phyloP scores from a whole-genome alignment of 768 basidiomycete species.

The Pholiota microspora region DNA sequence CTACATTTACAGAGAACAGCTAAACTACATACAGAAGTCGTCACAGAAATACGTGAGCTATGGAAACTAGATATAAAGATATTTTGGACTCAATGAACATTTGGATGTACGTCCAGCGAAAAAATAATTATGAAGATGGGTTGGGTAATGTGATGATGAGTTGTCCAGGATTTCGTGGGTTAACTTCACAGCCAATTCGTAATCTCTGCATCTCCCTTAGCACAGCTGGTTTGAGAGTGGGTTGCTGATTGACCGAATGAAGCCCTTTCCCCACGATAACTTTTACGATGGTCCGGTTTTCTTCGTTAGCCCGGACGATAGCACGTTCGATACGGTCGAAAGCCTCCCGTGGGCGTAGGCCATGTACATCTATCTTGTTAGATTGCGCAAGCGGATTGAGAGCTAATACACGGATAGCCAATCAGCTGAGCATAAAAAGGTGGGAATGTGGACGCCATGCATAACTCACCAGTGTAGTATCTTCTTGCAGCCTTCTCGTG shows the following conservation, averaged over 20 bases:
- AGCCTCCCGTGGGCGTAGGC: constrained; percentile 45
- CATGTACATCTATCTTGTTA: constrained; percentile 47
- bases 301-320: constrained; percentile 34
- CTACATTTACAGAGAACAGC: background rate
- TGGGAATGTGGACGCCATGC: background rate
- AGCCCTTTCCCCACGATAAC: constrained; percentile 75
- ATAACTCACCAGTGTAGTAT: constrained; percentile 40
- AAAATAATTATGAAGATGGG: constrained; percentile 3
- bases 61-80: constrained; percentile 1
- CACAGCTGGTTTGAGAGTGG: constrained; percentile 83
- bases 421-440: background rate
- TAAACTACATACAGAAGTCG: background rate
- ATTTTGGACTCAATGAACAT: background rate
- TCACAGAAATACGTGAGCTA: background rate
- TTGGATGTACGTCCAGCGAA: background rate
- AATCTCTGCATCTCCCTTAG: constrained; percentile 70
- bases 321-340: constrained; percentile 41
- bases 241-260: constrained; percentile 67
- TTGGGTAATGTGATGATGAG: constrained; percentile 46
- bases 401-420: constrained; percentile 26
- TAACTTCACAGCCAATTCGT: constrained; percentile 65
- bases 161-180: constrained; percentile 73
- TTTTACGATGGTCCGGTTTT: constrained; percentile 30
- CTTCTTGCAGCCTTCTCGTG: constrained; percentile 46
- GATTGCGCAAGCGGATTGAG: constrained; percentile 34